phyloP scores from a whole-genome alignment of 257 asterid species.

The Penstemon eatonii region DNA sequence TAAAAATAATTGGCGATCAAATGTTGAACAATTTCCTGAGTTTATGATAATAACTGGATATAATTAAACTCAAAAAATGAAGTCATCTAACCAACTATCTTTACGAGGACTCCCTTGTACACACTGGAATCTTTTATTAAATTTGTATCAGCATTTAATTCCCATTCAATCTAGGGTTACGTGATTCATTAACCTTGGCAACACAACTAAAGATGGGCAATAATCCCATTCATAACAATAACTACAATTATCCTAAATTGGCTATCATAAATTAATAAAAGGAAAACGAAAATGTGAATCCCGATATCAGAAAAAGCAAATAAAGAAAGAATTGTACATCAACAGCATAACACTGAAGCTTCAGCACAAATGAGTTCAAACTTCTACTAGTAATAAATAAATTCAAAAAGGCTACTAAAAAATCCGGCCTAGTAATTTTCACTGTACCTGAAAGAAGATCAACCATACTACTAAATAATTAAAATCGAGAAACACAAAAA shows the following conservation, averaged over 20 bases:
- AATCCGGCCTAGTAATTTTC: slow-evolving; percentile 1
- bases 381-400: no score
- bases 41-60: neutral
- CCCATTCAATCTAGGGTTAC: no score
- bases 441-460: slow-evolving; percentile 15
- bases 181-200: no score
- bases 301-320: no score
- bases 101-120: neutral
- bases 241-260: no score
- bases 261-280: no score
- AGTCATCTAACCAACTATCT: neutral
- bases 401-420: neutral
- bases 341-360: no score
- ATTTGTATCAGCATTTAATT: neutral
- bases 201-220: no score
- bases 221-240: no score
- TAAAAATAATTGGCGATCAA: neutral
- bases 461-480: slow-evolving; percentile 1
- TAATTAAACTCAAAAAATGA: neutral
- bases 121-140: neutral
- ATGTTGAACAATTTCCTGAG: neutral
- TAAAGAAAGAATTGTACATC: no score
- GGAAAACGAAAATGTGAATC: no score
- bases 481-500: slow-evolving; percentile 2
- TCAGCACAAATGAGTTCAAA: no score